Evolutionary conservation across 305 asterid species (phyloP), one percentile per base, ranked within the genome.

Genomic region (Stenogyne calaminthoides): DNA sequence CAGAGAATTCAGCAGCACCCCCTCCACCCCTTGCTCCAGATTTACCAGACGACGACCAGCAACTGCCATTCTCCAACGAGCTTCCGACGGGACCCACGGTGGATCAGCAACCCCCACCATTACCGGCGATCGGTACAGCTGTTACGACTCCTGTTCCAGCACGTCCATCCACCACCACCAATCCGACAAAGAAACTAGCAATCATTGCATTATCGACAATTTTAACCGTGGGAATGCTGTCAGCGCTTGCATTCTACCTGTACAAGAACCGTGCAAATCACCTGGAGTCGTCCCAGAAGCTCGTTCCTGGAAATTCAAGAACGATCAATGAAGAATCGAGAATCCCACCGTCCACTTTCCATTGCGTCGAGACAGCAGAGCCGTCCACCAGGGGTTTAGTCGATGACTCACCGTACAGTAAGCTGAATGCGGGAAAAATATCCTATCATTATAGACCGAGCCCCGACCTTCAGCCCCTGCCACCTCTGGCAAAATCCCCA

Each of bases 381-480:
- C 90, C 95, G 19, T 68, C 96, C 0, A 67, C 81, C 25, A 77
- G 76, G 55, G 63, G 78, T 44, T 42, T 88, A 42, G 80, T 65
- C 20, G 82, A 71, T 69, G 87, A 71, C 52, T 88, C 95, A 2
- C 83, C 82, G 3, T 77, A 76, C 51, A 82, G 42, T 44, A 89
- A 88, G 76, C 72, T 86, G 75, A 84, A 76, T 46, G 71, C 85
- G 0, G 80, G 70, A 1, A 88, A 83, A 79, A 71, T 84, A 77
- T 80, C 82, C 11, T 82, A 84, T 22, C 84, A 85, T 27, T 87
- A 84, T 57, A 76, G 91, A 46, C 97, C 97, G 6, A 87, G 96
- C 69, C 96, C 96, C 8, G 91, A 89, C 57, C 90, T 89, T 80
- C 97, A 91, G 79, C 94, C 97, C 16, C 69, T 87, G 72, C 96